Percentiles rank a stretch among this genome's conserved stretches.
These are phyloP conservation scores for Zygoascus bituminiphila DNA, from an alignment of 805 yeast genomes.

Conservation along the genomic window DNA sequence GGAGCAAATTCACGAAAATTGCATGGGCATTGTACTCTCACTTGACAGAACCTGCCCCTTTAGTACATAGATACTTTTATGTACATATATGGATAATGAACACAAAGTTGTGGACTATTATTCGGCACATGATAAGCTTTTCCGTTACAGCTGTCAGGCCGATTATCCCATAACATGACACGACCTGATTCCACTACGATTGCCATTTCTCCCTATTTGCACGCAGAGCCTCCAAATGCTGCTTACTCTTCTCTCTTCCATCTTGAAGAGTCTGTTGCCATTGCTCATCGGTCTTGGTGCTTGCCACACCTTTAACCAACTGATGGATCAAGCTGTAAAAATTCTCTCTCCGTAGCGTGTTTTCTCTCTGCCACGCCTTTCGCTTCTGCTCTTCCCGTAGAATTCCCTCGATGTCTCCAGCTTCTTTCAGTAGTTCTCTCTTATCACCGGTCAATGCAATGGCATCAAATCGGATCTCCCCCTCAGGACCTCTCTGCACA, in stretches of 20 bases:
- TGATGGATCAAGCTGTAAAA: slow-evolving; percentile 43
- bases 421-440: slow-evolving; percentile 30
- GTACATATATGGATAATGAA: no score
- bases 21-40: no score
- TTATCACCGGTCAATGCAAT: slow-evolving; percentile 47
- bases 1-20: no score
- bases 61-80: no score
- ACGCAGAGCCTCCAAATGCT: background rate
- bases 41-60: no score
- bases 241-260: slow-evolving; percentile 6
- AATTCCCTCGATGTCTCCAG: slow-evolving; percentile 35
- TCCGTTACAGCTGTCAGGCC: no score
- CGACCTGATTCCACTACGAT: no score
- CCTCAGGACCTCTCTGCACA: slow-evolving; percentile 36
- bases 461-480: slow-evolving; percentile 50
- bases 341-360: slow-evolving; percentile 46
- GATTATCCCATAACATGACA: no score
- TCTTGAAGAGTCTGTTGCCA: slow-evolving; percentile 12
- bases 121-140: no score
- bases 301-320: slow-evolving; percentile 37
- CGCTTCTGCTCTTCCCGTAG: slow-evolving; percentile 40
- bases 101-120: no score
- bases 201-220: background rate
- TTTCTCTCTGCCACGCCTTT: slow-evolving; percentile 45
- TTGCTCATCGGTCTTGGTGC: slow-evolving; percentile 15